Conservation (phyloP, 2,329 filamentous ascomycete genomes). For the Lasiodiplodia gonubiensis region DNA sequence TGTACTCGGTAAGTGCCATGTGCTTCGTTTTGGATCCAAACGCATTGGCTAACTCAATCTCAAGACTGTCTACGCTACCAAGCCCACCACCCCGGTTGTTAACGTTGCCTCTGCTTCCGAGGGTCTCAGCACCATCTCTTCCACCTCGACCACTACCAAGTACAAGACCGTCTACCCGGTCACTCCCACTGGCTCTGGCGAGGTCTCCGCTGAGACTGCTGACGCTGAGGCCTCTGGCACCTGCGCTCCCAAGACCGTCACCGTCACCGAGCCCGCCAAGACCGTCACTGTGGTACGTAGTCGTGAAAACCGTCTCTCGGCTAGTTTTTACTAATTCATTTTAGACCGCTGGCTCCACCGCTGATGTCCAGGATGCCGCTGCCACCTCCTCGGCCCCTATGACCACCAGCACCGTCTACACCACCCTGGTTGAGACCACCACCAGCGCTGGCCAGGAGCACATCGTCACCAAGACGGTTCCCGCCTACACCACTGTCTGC, state of each 20-base stretch:
- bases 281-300: constrained; percentile 43
- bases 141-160: constrained; percentile 44
- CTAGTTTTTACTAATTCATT: background rate
- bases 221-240: constrained; percentile 31
- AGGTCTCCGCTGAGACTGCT: constrained; percentile 20
- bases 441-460: constrained; percentile 27
- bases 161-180: constrained; percentile 42
- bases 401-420: constrained; percentile 31
- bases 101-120: constrained; percentile 25
- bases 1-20: constrained; percentile 9
- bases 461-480: constrained; percentile 27
- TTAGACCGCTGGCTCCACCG: background rate
- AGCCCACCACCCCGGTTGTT: constrained; percentile 30
- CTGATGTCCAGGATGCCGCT: constrained; percentile 17
- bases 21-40: background rate
- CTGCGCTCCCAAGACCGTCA: constrained; percentile 37
- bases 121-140: constrained; percentile 40
- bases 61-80: constrained; percentile 36
- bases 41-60: background rate
- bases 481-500: constrained; percentile 35
- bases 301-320: too few species aligned
- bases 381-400: constrained; percentile 25
- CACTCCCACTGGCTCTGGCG: constrained; percentile 26
- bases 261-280: constrained; percentile 45
- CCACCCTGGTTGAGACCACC: constrained; percentile 35